These are phyloP conservation scores for Hebeloma cylindrosporum DNA, from an alignment of 768 basidiomycete species.

Conservation along the genomic window DNA sequence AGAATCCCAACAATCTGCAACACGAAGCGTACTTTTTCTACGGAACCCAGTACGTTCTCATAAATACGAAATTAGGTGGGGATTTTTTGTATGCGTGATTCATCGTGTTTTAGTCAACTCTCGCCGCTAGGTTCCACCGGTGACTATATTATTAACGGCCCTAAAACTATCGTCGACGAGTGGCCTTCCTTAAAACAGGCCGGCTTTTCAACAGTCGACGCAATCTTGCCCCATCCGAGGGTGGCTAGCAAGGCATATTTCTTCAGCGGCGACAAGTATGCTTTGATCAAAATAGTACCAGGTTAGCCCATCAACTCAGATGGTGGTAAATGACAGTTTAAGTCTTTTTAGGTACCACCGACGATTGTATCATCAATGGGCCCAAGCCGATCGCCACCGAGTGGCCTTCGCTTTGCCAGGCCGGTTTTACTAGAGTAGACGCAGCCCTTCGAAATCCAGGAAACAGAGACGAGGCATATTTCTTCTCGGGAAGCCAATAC, in stretches of 20 bases:
- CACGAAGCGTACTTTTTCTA: too few species aligned
- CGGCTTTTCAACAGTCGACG: slow-evolving; percentile 2
- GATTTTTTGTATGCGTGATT: neutral
- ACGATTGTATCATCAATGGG: neutral
- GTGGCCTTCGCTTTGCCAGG: slow-evolving; percentile 3
- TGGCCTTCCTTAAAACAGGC: slow-evolving; percentile 11
- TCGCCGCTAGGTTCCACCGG: neutral
- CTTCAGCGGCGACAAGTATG: slow-evolving; percentile 5
- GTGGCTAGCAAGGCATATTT: slow-evolving; percentile 6
- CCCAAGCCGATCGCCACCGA: neutral
- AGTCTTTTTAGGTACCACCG: neutral
- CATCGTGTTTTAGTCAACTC: neutral
- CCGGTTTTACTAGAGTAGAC: neutral
- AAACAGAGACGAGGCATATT: neutral
- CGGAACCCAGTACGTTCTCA: neutral
- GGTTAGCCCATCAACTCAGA: neutral
- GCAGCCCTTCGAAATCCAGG: neutral
- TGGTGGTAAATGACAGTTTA: too few species aligned
- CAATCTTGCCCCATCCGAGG: slow-evolving; percentile 7
- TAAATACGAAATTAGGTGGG: neutral
- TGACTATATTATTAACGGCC: slow-evolving; percentile 7
- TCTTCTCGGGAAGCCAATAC: too few species aligned
- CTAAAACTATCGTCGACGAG: slow-evolving; percentile 3
- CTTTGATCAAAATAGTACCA: neutral
- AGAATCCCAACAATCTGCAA: too few species aligned